phyloP scores from a whole-genome alignment of 495 filamentous ascomycete species.

The Bryoglossum gracile region DNA sequence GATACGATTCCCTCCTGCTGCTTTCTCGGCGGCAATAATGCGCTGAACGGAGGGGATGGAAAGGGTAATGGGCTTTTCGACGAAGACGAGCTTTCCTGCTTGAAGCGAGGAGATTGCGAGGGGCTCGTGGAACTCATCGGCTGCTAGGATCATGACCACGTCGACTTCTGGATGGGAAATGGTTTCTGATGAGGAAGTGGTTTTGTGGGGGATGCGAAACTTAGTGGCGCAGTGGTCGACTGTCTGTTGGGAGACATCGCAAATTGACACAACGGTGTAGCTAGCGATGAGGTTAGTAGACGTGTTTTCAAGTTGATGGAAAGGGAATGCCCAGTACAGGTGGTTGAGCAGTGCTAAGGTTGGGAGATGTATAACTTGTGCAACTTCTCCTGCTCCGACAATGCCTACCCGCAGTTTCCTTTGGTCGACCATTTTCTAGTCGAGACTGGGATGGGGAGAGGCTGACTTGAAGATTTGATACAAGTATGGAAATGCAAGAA shows the following conservation, averaged over 20 bases:
- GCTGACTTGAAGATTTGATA: too few species aligned
- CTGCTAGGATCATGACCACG: constrained; percentile 44
- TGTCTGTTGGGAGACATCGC: constrained; percentile 18
- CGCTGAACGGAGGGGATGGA: neutral
- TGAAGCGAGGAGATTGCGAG: constrained; percentile 43
- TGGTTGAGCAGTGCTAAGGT: constrained; percentile 35
- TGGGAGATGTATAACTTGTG: constrained; percentile 46
- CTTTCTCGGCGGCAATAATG: constrained; percentile 28
- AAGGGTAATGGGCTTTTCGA: constrained; percentile 46
- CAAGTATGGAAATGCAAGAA: too few species aligned
- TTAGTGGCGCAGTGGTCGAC: constrained; percentile 5
- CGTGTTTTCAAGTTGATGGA: too few species aligned
- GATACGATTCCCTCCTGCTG: constrained; percentile 25
- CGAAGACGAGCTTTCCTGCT: constrained; percentile 45
- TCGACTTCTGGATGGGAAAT: constrained; percentile 32
- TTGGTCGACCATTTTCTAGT: too few species aligned
- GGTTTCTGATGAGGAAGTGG: neutral
- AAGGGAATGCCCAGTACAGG: constrained; percentile 25
- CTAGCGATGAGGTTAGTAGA: too few species aligned
- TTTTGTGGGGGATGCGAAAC: constrained; percentile 6
- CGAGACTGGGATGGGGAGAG: too few species aligned
- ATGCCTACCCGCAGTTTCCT: too few species aligned
- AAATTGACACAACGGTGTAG: constrained; percentile 7
- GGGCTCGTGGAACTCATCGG: constrained; percentile 43
- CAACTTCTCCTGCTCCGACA: constrained; percentile 39